These are phyloP conservation scores for Lophiostoma macrostomum DNA, from an alignment of 495 filamentous ascomycete species.

Conservation along the genomic window DNA sequence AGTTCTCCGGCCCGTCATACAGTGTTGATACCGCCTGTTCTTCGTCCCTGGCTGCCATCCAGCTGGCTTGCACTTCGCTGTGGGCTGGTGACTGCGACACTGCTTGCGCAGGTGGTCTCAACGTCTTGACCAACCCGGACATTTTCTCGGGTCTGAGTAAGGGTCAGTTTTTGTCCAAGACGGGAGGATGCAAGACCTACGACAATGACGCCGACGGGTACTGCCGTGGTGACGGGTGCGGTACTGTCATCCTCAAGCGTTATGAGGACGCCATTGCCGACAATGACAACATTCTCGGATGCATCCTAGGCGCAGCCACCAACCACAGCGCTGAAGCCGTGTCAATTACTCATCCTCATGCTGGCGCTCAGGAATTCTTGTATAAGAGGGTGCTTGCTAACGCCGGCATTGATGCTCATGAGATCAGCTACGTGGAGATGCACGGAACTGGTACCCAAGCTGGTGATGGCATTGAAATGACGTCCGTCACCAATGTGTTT, in stretches of 20 bases:
- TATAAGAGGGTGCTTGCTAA: constrained; percentile 45
- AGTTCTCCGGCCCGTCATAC: constrained; percentile 81
- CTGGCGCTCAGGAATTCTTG: constrained; percentile 48
- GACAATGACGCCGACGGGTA: constrained; percentile 51
- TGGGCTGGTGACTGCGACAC: constrained; percentile 82
- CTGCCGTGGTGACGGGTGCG: constrained; percentile 48
- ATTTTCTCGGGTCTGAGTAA: constrained; percentile 79
- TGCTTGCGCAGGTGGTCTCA: constrained; percentile 79
- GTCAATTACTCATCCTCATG: constrained; percentile 49
- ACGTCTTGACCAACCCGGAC: constrained; percentile 77
- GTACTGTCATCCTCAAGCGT: constrained; percentile 49
- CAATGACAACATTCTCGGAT: constrained; percentile 49
- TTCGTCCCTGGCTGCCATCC: constrained; percentile 77
- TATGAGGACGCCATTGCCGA: constrained; percentile 49
- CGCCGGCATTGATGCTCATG: constrained; percentile 48
- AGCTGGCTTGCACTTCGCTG: constrained; percentile 77
- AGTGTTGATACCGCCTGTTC: constrained; percentile 90
- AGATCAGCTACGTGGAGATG: constrained; percentile 55
- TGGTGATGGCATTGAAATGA: constrained; percentile 48
- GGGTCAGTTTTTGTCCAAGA: constrained; percentile 78
- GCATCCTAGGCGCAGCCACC: constrained; percentile 45
- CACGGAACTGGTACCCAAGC: constrained; percentile 50
- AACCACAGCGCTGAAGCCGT: constrained; percentile 47
- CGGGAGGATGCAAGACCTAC: constrained; percentile 68
- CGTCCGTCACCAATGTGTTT: constrained; percentile 64